Conservation (phyloP, 1,284 basidiomycete genomes). For the Pisolithus thermaeus region DNA sequence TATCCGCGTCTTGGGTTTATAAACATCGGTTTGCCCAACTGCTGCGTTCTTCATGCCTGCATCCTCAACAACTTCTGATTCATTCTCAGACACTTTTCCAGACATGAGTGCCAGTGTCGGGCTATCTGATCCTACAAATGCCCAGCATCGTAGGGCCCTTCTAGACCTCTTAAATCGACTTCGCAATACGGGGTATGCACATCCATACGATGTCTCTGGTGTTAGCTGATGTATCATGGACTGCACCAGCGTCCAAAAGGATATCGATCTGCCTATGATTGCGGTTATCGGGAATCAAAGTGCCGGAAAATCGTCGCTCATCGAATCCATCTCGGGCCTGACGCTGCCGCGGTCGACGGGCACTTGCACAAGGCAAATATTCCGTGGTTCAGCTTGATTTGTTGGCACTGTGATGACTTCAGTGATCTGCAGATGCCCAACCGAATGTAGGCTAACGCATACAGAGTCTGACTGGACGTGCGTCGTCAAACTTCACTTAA, state of each 20-base stretch:
- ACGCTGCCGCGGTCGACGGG: slow-evolving; percentile 52
- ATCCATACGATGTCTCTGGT: not conserved
- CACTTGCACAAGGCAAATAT: slow-evolving; percentile 54
- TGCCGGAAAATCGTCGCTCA: slow-evolving; percentile 62
- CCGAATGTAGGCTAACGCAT: slow-evolving; percentile 50
- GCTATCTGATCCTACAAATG: slow-evolving; percentile 35
- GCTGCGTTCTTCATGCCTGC: not conserved
- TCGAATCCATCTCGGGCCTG: slow-evolving; percentile 64
- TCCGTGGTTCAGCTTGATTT: not conserved
- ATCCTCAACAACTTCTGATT: not conserved
- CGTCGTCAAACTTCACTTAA: slow-evolving; percentile 44
- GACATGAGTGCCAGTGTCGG: slow-evolving; percentile 25
- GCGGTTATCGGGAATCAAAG: slow-evolving; percentile 61
- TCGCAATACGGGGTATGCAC: slow-evolving; percentile 44
- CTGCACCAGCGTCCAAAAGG: slow-evolving; percentile 43
- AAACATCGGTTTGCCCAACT: not conserved
- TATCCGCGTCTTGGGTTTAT: not conserved
- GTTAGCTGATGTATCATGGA: not conserved
- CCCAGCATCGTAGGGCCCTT: slow-evolving; percentile 34
- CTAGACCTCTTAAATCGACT: slow-evolving; percentile 45
- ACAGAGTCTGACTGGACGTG: slow-evolving; percentile 49
- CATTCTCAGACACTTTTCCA: not conserved
- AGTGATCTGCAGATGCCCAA: slow-evolving; percentile 47
- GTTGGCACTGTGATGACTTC: not conserved
- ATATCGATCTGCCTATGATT: slow-evolving; percentile 60